phyloP scores from a whole-genome alignment of 345 rosid genomes.

The Citropsis articulata region DNA sequence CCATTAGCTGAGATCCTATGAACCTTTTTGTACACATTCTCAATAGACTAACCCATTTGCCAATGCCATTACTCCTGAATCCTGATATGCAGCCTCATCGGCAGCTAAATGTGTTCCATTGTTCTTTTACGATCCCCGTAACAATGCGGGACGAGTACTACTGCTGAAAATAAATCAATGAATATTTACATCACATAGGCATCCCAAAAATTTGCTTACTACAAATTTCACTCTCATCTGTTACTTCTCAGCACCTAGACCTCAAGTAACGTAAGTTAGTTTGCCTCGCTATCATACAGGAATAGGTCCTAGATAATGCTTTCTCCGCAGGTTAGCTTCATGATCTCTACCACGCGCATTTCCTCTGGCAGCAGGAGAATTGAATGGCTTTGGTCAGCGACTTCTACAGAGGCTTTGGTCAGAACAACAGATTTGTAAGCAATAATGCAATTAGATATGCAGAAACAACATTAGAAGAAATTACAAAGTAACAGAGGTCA shows the following conservation, averaged over 20 bases:
- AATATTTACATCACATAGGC: background rate
- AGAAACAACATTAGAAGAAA: background rate
- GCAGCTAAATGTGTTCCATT: background rate
- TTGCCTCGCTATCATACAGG: background rate
- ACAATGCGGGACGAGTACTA: background rate
- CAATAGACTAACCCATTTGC: background rate
- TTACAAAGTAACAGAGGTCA: background rate
- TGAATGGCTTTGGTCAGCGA: background rate
- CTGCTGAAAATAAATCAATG: background rate
- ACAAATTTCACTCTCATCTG: background rate
- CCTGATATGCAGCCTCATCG: background rate
- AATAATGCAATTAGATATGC: background rate
- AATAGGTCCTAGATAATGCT: background rate
- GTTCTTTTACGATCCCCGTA: background rate
- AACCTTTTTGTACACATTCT: background rate
- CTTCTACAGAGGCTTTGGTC: background rate
- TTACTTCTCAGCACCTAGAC: background rate
- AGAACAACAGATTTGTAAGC: background rate
- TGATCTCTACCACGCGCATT: background rate
- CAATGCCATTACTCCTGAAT: background rate
- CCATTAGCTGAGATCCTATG: background rate
- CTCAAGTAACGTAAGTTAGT: background rate
- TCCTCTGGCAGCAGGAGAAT: background rate
- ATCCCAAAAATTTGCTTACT: background rate
- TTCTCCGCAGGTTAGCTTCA: background rate